Percentiles rank a stretch among this genome's conserved stretches.
phyloP scores from a whole-genome alignment of 2,329 filamentous ascomycete species.

The Chrysoporthe cubensis region DNA sequence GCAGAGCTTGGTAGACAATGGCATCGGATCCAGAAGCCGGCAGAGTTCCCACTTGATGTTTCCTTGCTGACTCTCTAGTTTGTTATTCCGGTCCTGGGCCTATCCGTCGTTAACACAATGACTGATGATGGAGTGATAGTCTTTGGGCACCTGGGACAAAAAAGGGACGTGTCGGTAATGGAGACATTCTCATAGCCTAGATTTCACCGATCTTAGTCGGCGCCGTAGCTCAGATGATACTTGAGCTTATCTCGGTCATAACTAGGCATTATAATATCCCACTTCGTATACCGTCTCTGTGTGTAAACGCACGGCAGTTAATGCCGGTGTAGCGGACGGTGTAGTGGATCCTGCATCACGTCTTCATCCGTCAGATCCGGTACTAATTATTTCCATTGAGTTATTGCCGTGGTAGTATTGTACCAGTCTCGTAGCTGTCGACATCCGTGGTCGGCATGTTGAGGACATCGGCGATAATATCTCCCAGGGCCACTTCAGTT shows the following conservation, averaged over 20 bases:
- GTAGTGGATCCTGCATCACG: conserved; percentile 48
- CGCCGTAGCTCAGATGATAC: not conserved
- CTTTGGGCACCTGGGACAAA: conserved; percentile 40
- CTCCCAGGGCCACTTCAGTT: conserved; percentile 43
- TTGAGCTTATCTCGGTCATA: not conserved
- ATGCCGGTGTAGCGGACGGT: conserved; percentile 49
- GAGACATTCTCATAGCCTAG: not conserved
- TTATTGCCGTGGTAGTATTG: conserved; percentile 46
- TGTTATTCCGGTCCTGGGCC: conserved; percentile 21
- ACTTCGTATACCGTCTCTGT: not conserved
- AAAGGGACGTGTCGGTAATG: conserved; percentile 39
- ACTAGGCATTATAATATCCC: not conserved
- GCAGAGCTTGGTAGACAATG: conserved; percentile 37
- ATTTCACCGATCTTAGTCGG: not conserved
- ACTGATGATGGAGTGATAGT: conserved; percentile 35
- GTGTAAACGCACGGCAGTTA: conserved; percentile 36
- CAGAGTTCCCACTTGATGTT: conserved; percentile 45
- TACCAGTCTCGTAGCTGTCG: conserved; percentile 42
- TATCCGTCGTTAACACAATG: conserved; percentile 33
- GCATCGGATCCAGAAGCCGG: conserved; percentile 43
- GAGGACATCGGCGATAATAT: conserved; percentile 49
- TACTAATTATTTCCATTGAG: conserved; percentile 46
- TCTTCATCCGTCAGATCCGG: conserved; percentile 51
- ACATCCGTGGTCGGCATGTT: conserved; percentile 48
- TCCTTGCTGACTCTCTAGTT: conserved; percentile 22